Conservation (phyloP, 768 basidiomycete species). For the Termitomyces sp. region DNA sequence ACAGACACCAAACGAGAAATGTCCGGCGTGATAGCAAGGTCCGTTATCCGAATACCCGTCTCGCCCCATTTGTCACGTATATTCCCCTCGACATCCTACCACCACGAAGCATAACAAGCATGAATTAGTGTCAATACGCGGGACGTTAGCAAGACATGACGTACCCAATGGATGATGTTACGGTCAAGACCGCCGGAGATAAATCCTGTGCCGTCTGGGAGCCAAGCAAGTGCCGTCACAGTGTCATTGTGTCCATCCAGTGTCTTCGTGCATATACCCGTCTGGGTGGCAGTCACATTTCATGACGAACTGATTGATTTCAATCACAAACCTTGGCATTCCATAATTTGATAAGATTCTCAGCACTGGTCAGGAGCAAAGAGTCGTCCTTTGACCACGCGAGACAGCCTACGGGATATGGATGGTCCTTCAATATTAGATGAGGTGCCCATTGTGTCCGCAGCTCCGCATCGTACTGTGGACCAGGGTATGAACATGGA, state of each 20-base stretch:
- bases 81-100: conserved; percentile 74
- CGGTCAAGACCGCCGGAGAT: conserved; percentile 87
- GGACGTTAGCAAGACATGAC: not conserved
- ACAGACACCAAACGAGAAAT: conserved; percentile 81
- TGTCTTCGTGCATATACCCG: conserved; percentile 66
- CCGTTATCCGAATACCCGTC: conserved; percentile 78
- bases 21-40: conserved; percentile 86
- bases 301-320: not conserved
- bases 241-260: conserved; percentile 76
- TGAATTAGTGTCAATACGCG: not conserved
- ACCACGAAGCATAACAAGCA: conserved; percentile 14
- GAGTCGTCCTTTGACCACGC: conserved; percentile 93
- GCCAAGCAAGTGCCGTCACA: conserved; percentile 84
- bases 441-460: conserved; percentile 57
- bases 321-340: conserved; percentile 67
- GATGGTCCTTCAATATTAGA: conserved; percentile 71
- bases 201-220: conserved; percentile 87
- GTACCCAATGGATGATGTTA: conserved; percentile 81
- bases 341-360: conserved; percentile 85
- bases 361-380: conserved; percentile 79
- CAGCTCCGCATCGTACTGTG: conserved; percentile 14
- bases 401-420: conserved; percentile 73
- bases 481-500: not conserved
- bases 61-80: conserved; percentile 67
- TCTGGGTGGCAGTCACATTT: conserved; percentile 41